Percentiles rank a stretch among this genome's conserved stretches.
Evolutionary conservation across 225 moss, liverwort and hornwort genomes (phyloP).

Genomic region (Polytrichum formosum): DNA sequence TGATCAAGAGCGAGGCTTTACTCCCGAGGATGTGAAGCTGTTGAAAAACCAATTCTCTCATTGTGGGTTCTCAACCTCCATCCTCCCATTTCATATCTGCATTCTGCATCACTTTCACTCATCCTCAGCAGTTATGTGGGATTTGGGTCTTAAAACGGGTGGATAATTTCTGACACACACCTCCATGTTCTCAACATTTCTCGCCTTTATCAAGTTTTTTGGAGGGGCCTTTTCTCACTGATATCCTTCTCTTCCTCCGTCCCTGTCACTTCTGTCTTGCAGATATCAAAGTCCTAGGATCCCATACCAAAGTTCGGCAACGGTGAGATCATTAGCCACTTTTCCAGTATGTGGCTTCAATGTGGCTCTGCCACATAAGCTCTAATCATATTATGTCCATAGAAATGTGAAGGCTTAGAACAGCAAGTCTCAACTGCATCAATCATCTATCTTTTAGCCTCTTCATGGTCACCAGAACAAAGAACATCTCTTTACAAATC

Average conservation of each 20-base stretch:
- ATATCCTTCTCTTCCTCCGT: slow-evolving; percentile 22
- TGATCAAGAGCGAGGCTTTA: slow-evolving; percentile 87
- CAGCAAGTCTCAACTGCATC: no score
- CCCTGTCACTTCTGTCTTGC: slow-evolving; percentile 28
- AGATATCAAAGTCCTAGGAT: slow-evolving; percentile 82
- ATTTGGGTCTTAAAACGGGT: neutral
- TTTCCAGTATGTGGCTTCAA: neutral
- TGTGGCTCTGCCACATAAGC: neutral
- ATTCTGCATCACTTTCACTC: neutral
- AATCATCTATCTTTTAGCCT: no score
- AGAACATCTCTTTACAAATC: no score
- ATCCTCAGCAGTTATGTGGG: neutral
- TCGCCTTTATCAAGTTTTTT: no score
- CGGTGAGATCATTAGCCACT: slow-evolving; percentile 45
- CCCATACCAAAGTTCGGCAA: slow-evolving; percentile 71
- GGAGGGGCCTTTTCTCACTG: neutral
- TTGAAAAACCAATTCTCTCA: slow-evolving; percentile 82
- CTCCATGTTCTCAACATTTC: no score
- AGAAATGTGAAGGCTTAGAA: no score
- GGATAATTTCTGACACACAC: no score
- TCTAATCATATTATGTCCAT: no score
- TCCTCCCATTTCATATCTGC: neutral
- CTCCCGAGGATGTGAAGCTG: slow-evolving; percentile 83
- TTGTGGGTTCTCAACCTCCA: slow-evolving; percentile 29
- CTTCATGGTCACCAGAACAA: no score